Percentiles rank a stretch among this genome's conserved stretches.
Evolutionary conservation across 768 basidiomycete species (phyloP).

Genomic region (Candolleomyces efflorescens): DNA sequence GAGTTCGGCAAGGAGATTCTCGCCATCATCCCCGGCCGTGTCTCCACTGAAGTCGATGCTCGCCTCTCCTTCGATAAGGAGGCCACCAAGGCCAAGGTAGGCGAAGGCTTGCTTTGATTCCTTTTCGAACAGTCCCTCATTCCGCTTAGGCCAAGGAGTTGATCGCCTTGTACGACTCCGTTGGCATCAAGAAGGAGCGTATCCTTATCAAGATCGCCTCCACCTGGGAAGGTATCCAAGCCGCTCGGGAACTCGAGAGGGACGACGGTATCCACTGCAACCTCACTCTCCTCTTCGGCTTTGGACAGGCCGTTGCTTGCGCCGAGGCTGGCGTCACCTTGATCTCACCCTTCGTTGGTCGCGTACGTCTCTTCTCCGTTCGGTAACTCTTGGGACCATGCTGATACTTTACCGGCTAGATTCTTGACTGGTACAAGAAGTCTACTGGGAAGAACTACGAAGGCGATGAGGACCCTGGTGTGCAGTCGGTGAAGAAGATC

Average conservation of each 20-base stretch:
- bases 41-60: constrained; percentile 99
- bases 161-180: constrained; percentile 91
- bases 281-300: constrained; percentile 97
- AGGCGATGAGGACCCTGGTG: constrained; percentile 93
- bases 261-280: constrained; percentile 97
- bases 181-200: constrained; percentile 91
- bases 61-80: constrained; percentile 96
- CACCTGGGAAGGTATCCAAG: constrained; percentile 99
- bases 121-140: constrained; percentile 7
- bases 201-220: constrained; percentile 99
- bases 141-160: constrained; percentile 66
- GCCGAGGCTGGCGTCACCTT: constrained; percentile 98
- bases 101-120: not conserved
- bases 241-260: constrained; percentile 90
- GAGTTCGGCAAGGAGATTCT: constrained; percentile 98
- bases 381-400: constrained; percentile 1
- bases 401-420: constrained; percentile 40
- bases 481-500: constrained; percentile 92
- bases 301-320: constrained; percentile 97
- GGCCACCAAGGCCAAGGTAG: constrained; percentile 82
- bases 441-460: constrained; percentile 80
- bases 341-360: constrained; percentile 99
- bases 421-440: constrained; percentile 99
- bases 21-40: constrained; percentile 93
- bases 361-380: constrained; percentile 50